Base-by-base conservation (phyloP, 208 protist species). In the Perkinsela sp. region DNA sequence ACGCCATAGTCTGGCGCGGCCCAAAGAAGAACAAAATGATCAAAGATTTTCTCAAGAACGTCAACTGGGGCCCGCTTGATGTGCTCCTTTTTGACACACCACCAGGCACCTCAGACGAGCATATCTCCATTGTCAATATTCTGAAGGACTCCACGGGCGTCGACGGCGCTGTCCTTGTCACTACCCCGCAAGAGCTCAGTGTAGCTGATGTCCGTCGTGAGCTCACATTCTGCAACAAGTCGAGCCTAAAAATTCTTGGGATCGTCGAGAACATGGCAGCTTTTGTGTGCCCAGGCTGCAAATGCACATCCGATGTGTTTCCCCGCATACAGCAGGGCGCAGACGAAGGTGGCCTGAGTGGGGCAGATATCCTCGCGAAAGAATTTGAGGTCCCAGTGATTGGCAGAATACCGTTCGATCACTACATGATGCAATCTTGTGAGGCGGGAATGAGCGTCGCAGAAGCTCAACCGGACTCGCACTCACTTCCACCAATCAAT, bases 231-330 rank as follows among this genome's bases (percentile, higher is more conserved):
- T 99, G 95, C 80, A 76, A 87, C 29, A 97, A 98, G 74, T 85
- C 93, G n/a, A 87, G 89, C 67, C 66, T 98, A 1, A 79, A 74
- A 0, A 78, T 99, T 22, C 77, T 98, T 32, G 98, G 98, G 32
- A 85, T 99, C 29, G 91, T 99, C 22, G 97, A 99, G 75, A 99
- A 99, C 82, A 99, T 99, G 96, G 91, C 81, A 72, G 93, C 91
- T 22, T 98, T 95, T 70, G 81, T 93, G 66, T 96, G 94, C 80
- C 91, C 92, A 30, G 83, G 90, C 71, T 98, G 95, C 76, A 81
- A 78, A 68, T 77, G 76, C 72, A 78, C 85, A 68, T 89, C 92
- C n/a, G 74, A 83, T 32, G 93, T 97, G 28, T 97, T 97, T 75
- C 80, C 88, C 1, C 30, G 15, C 68, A 13, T 48, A 1, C 29